Base-by-base conservation (phyloP, 2,329 filamentous ascomycete species). In the Ceratocystiopsis minuta region DNA sequence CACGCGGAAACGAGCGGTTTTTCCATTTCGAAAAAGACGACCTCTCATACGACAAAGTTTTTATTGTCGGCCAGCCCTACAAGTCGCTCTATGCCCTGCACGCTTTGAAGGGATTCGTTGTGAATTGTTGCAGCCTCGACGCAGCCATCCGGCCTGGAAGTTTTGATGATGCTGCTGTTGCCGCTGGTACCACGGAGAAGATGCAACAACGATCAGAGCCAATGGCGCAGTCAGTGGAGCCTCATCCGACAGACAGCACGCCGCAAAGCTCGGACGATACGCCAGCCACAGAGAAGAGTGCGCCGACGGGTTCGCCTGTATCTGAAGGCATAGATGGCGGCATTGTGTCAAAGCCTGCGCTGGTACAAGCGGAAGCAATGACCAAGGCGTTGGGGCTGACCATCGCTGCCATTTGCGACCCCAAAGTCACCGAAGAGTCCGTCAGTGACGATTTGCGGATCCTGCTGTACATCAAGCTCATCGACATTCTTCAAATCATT, bases 21-120 rank as follows among this genome's bases (percentile, higher is more conserved):
- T 56, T 80, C 18, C 62, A 67, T 20, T 69, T 90, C 40, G 67
- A 71, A 40, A 65, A 67, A 10, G 58, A 65, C 2, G 54, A 59
- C 1, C 65, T 63, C n/a, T 62, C 68, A 0, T 70, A 76, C 45
- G 57, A 61, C 12, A 68, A 78, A 12, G 61, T 86, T 1, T 86
- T 90, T 46, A 78, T 80, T 7, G 57, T 71, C 2, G 68, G 70
- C 0, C 75, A 80, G 45, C 78, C 79, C 2, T 86, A 76, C 62
- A 80, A 79, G 50, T 75, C 75, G 2, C 64, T 86, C 1, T 92
- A 87, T 54, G 78, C 79, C 3, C 59, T 85, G 1, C 69, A 79
- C 52, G 72, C 77, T 1, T 63, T 93, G 34, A 62, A 66, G 17
- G 68, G 75, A 42, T 79, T 77, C 53, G 24, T 28, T 28, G 24